A percentile compares a stretch with the other conserved stretches of the same genome.
Conservation (phyloP, 1,139 yeast species). For the Geotrichum carabidarum region DNA sequence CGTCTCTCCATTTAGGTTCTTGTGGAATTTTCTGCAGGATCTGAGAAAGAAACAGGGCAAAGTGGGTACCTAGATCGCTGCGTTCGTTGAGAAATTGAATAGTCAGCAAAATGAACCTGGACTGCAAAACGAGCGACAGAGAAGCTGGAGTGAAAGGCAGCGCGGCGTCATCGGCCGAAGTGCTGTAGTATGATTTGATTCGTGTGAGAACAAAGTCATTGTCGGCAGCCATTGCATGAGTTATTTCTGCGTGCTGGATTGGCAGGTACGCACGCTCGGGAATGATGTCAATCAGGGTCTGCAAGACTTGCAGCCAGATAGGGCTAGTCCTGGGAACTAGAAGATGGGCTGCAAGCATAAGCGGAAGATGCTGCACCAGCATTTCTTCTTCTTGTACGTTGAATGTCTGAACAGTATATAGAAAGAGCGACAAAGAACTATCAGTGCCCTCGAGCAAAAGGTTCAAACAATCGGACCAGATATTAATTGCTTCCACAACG, state of each 20-base stretch:
- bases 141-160: constrained; percentile 47
- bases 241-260: constrained; percentile 39
- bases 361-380: constrained; percentile 69
- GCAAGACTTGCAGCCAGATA: constrained; percentile 40
- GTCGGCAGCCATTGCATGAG: constrained; percentile 21
- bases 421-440: constrained; percentile 38
- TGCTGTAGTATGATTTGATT: constrained; percentile 36
- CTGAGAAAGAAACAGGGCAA: constrained; percentile 43
- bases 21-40: constrained; percentile 49
- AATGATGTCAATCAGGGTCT: constrained; percentile 44
- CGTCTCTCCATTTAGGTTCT: constrained; percentile 32
- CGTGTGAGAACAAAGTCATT: constrained; percentile 30
- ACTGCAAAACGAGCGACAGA: constrained; percentile 43
- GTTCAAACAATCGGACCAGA: constrained; percentile 63
- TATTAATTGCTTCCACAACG: constrained; percentile 70
- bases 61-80: constrained; percentile 28
- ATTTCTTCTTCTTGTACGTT: constrained; percentile 82
- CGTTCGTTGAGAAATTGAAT: constrained; percentile 30
- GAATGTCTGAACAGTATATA: constrained; percentile 58
- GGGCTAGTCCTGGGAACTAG: constrained; percentile 21
- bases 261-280: constrained; percentile 59
- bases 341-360: constrained; percentile 51
- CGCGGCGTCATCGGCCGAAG: constrained; percentile 30
- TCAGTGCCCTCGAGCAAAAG: constrained; percentile 32
- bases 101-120: constrained; percentile 39